Evolutionary conservation across 176 grass and related monocot species (phyloP).

Genomic region (Juncus inflexus): DNA sequence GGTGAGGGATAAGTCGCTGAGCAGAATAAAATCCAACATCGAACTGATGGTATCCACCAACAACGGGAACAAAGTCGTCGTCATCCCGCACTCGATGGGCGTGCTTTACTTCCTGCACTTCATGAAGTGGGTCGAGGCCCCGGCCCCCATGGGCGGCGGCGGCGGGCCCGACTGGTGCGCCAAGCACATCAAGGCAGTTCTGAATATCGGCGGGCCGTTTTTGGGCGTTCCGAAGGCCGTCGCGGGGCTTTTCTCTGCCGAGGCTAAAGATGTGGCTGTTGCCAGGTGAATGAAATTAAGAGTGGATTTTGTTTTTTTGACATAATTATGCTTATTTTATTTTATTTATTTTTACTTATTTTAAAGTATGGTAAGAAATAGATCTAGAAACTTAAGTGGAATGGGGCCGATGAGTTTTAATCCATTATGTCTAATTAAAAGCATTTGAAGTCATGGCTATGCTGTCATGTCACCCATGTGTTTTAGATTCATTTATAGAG

Average conservation of each 20-base stretch:
- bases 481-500: too few species aligned
- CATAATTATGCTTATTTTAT: constrained; percentile 5
- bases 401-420: too few species aligned
- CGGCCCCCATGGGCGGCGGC: constrained; percentile 80
- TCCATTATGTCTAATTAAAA: too few species aligned
- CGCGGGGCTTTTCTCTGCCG: constrained; percentile 87
- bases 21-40: constrained; percentile 96
- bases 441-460: too few species aligned
- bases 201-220: constrained; percentile 95
- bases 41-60: constrained; percentile 89
- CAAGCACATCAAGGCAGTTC: constrained; percentile 82
- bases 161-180: constrained; percentile 93
- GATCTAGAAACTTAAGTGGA: too few species aligned
- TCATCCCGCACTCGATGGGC: constrained; percentile 98
- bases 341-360: not conserved
- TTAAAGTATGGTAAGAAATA: too few species aligned
- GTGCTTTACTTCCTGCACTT: constrained; percentile 98
- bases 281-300: constrained; percentile 49
- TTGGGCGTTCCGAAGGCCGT: constrained; percentile 94
- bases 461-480: too few species aligned
- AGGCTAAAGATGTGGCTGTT: constrained; percentile 97
- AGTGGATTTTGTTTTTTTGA: not conserved
- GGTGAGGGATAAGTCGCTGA: constrained; percentile 85
- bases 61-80: constrained; percentile 87
- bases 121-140: constrained; percentile 99